Evolutionary conservation across 2,329 filamentous ascomycete species (phyloP), one percentile per base, ranked within the genome.

Genomic region (Trichocomaceae sp.): DNA sequence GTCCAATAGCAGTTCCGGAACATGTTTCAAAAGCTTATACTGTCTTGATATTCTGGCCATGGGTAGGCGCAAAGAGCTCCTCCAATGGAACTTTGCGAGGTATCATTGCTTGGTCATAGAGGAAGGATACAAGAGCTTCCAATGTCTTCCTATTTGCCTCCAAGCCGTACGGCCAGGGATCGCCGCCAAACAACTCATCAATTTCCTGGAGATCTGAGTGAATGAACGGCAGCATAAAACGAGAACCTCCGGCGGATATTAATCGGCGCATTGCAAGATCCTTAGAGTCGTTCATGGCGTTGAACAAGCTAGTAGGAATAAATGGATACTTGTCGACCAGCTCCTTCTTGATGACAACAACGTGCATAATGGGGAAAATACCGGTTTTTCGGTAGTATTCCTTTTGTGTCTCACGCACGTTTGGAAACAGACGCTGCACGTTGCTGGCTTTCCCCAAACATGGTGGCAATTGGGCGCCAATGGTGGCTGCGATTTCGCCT

Each of bases 141-240:
- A 70, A 58, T 9, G 64, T 66, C 55, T 64, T 66, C 26, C 66
- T 59, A 55, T 71, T 71, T 22, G 46, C 20, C 35, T 69, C 66
- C 1, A 71, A 31, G 2, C 67, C 69, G 54, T 71, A 68, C 9
- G 62, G 62, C 65, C 67, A 71, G 10, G 60, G 42, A 52, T 56
- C 57, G 8, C 49, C 56, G 3, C 52, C 52, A 54, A 71, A 70
- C 0, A 70, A 59, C 49, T 68, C 62, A n/a, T 65, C 57, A 23
- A 70, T 69, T 50, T 71, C 69, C 29, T 69, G 63, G 15, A 72
- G 41, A 31, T 66, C 63, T 7, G 60, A 60, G 7, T 63, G 58
- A 42, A 72, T 50, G 63, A 67, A 71, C 2, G 69, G 70, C 9
- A 72, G 59, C 69, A 72, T 72, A 54, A 68, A 70, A 23, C 66